These are phyloP conservation scores for Cladophialophora psammophila DNA, from an alignment of 2,329 filamentous ascomycete genomes.

Conservation along the genomic window DNA sequence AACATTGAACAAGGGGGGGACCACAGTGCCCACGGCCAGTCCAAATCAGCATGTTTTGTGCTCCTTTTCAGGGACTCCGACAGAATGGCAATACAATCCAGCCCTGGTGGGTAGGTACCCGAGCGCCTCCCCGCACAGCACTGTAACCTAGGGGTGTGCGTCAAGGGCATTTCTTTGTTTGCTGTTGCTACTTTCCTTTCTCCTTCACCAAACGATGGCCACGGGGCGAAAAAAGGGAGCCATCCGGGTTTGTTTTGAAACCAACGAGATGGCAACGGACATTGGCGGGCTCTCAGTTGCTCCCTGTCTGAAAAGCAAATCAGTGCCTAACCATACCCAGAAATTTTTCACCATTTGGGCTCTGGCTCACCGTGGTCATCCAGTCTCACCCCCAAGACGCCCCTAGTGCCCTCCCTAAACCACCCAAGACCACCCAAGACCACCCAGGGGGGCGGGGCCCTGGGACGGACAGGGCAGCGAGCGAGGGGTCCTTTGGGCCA, in stretches of 20 bases:
- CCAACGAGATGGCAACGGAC: background rate
- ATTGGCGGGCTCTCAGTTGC: background rate
- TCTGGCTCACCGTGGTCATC: background rate
- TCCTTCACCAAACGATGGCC: background rate
- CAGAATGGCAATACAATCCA: constrained; percentile 11
- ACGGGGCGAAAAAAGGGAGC: background rate
- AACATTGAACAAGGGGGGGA: background rate
- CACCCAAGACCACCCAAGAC: too few relatives aligned
- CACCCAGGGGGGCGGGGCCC: background rate
- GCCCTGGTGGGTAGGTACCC: background rate
- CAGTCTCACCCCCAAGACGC: constrained; percentile 5
- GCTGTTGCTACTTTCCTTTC: background rate
- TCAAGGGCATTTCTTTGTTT: background rate
- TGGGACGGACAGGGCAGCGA: background rate
- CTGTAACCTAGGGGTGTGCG: background rate
- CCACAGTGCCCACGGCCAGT: background rate
- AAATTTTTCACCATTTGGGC: background rate
- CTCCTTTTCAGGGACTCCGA: background rate
- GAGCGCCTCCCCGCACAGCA: background rate
- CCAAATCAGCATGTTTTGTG: background rate
- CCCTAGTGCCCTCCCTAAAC: constrained; percentile 4
- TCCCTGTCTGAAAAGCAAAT: background rate
- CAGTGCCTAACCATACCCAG: background rate
- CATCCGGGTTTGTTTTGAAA: too few relatives aligned
- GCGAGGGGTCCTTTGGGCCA: background rate